Percentiles rank a stretch among this genome's conserved stretches.
phyloP scores from a whole-genome alignment of 306 rosid species.

The Casuarina equisetifolia region DNA sequence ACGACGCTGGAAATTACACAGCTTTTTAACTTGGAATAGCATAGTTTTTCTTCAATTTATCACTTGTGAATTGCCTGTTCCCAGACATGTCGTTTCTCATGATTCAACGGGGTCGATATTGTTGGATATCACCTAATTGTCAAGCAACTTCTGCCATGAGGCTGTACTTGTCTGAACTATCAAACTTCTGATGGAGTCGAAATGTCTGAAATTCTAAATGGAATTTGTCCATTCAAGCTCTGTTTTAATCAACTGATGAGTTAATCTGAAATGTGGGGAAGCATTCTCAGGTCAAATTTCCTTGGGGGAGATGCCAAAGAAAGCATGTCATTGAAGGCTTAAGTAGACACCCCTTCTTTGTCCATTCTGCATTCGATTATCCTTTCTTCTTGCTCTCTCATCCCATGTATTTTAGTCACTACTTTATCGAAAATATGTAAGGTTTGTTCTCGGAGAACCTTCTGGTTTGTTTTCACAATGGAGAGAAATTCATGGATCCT shows the following conservation, averaged over 20 bases:
- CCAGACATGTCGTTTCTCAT: not conserved
- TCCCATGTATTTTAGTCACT: no score
- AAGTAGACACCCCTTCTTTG: no score
- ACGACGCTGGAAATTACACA: slow-evolving; percentile 21
- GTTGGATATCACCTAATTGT: not conserved
- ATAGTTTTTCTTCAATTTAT: not conserved
- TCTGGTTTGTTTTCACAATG: no score
- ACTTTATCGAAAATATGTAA: no score
- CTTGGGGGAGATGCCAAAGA: no score
- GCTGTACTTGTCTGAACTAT: not conserved
- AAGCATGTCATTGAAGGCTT: no score
- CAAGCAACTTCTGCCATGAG: not conserved
- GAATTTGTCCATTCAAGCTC: not conserved
- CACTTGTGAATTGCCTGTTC: not conserved
- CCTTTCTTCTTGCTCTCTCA: no score
- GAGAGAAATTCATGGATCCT: not conserved
- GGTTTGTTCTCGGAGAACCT: no score
- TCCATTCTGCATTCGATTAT: no score
- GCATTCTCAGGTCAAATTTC: not conserved
- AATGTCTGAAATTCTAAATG: not conserved
- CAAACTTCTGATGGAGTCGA: not conserved
- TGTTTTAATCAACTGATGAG: slow-evolving; percentile 1
- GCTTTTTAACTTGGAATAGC: not conserved
- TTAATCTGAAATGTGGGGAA: not conserved
- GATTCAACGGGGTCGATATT: not conserved